Base-by-base conservation (phyloP, 192 early-diverging fungal genomes). In the Umbelopsis sp. region DNA sequence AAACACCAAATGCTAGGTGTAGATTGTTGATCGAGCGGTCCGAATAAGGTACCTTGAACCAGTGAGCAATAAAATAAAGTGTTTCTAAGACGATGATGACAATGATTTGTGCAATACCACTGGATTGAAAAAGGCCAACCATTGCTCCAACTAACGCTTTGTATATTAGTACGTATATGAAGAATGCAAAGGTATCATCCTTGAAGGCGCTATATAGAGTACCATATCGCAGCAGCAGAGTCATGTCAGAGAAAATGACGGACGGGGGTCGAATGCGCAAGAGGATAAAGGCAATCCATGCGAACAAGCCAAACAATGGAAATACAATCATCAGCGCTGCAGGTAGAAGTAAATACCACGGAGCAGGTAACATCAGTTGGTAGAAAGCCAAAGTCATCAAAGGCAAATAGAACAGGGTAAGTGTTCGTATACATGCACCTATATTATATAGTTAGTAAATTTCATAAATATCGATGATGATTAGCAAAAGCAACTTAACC, bases 151-250 rank as follows among this genome's bases (percentile, higher is more conserved):
- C 70, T 16, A 85, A 52, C 10, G 80, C 73, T 49, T 78, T 78
- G 37, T 71, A 68, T 12, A 81, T 46, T 4, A 78, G 64, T 1
- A 50, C 72, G 16, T 79, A 66, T 1, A 81, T 68, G 45, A 84
- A 81, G 61, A 84, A 81, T 11, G 70, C 49, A 1, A 70, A 77
- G 3, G 71, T 76, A 46, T 77, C 79, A 16, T 84, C 78, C 13
- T 74, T 72, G 41, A 81, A 71, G n/a, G 75, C 78, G 69, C 81
- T 85, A 67, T 85, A 85, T 9, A 85, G 46, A 12, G 81, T 67
- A 10, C 84, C 84, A 25, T 79, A 83, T 11, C 78, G 78, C 33
- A 82, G 73, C 4, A 85, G 48, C 12, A 77, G 67, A 6, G 67
- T 72, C 11, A 78, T 66, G 46, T 85, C 81, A 10, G 78, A 73